Base-by-base conservation (phyloP, 2,329 filamentous ascomycete species). In the Colletotrichum aenigma region DNA sequence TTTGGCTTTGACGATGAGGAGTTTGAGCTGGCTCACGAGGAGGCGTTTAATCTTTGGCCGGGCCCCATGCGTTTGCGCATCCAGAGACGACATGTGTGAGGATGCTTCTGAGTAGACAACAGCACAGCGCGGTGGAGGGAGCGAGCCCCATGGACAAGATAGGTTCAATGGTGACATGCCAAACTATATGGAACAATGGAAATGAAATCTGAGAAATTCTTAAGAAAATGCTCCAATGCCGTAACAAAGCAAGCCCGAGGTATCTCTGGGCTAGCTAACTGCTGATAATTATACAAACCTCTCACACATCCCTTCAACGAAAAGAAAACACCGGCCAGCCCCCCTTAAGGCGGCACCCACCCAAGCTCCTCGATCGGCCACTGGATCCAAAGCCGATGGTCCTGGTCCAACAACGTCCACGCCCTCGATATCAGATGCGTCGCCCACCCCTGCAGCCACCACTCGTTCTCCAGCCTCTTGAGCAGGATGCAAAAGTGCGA, bases 381-480 rank as follows among this genome's bases (percentile, higher is more conserved):
- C 71, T 79, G 79, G 16, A 82, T 78, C 85, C 85, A 86, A 18
- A 81, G 71, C 30, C 82, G 77, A 78, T 85, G 82, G 56, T 85
- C 83, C 21, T 81, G 81, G 66, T 85, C 84, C n/a, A 86, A 77
- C 56, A 82, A 58, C 52, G 77, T 75, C 77, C 81, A 85, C 8
- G 83, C 80, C 68, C 80, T 77, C 21, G 76, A 66, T 26, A 86
- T 80, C 10, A 86, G 76, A 74, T 85, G 81, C 21, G 77, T 77
- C 2, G 80, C 80, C 82, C 84, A 84, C 0, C 84, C 84, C 66
- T 84, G 80, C 28, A 85, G 78, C 83, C 84, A 86, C 84, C 84
- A 85, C 69, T 85, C 77, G 36, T 77, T 77, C 66, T 81, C 79
- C 15, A 81, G 62, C 68, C 82, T 83, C 60, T 84, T 79, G 7